Percentiles rank a stretch among this genome's conserved stretches.
Conservation (phyloP, 208 protist genomes). For the Naegleria lovaniensis region DNA sequence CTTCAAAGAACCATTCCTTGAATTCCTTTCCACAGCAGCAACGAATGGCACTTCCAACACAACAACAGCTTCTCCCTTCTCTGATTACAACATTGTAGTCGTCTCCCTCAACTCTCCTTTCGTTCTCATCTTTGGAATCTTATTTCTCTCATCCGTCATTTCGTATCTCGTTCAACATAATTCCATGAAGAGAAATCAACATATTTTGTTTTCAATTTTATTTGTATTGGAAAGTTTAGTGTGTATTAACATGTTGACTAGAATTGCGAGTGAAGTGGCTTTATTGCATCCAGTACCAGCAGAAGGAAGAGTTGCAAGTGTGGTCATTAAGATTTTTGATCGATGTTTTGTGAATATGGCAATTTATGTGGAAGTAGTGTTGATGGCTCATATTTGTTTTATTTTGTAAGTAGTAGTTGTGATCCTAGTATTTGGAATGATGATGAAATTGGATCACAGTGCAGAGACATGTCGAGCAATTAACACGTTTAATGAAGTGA, state of each 20-base stretch:
- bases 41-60: not conserved
- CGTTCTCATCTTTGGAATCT: not conserved
- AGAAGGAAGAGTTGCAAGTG: not conserved
- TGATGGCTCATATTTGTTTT: constrained; percentile 1
- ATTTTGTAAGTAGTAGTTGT: not conserved
- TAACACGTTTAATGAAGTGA: not conserved
- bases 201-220: not conserved
- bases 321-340: not conserved
- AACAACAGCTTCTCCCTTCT: not conserved
- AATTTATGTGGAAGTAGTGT: not conserved
- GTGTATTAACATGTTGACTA: not conserved
- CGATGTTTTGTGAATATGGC: not conserved
- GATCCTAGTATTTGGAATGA: no score
- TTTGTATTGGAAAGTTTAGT: not conserved
- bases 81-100: not conserved
- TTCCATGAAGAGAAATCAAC: not conserved
- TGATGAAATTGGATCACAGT: not conserved
- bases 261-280: not conserved
- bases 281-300: not conserved
- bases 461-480: not conserved
- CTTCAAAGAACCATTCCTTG: no score
- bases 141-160: not conserved
- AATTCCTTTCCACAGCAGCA: no score
- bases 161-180: not conserved
- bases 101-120: not conserved